A percentile compares a stretch with the other conserved stretches of the same genome.
Evolutionary conservation across 163 green algal genomes (phyloP).

Genomic region (Chlamydomonas reinhardtii): DNA sequence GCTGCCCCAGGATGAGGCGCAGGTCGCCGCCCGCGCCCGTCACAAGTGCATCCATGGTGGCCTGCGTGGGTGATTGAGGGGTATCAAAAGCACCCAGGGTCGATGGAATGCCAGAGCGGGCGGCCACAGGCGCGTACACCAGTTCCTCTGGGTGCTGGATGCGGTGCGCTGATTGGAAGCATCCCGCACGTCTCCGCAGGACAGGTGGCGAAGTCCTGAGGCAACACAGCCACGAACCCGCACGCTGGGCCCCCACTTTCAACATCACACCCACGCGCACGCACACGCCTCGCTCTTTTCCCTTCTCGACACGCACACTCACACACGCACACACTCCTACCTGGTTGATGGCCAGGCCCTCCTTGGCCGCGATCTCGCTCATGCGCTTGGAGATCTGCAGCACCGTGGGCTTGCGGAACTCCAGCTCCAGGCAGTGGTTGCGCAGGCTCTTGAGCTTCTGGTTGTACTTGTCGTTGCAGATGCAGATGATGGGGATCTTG

Average conservation of each 20-base stretch:
- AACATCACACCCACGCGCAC: no score
- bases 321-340: not conserved
- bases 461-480: conserved; percentile 99
- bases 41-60: conserved; percentile 88
- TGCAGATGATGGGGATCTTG: conserved; percentile 97
- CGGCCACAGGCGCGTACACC: no score
- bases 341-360: conserved; percentile 83
- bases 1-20: conserved; percentile 92
- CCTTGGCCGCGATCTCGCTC: conserved; percentile 75
- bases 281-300: no score
- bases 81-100: no score
- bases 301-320: no score
- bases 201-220: no score
- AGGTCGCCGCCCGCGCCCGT: conserved; percentile 91
- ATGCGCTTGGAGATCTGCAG: conserved; percentile 90
- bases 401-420: conserved; percentile 88
- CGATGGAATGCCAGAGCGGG: no score
- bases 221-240: no score
- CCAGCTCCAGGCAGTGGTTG: conserved; percentile 89
- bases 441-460: conserved; percentile 90
- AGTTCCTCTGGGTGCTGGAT: no score
- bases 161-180: no score
- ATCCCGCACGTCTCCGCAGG: no score
- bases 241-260: no score
- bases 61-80: conserved; percentile 58